These are phyloP conservation scores for Bruguiera gymnorhiza DNA, from an alignment of 345 rosid species.

Conservation along the genomic window DNA sequence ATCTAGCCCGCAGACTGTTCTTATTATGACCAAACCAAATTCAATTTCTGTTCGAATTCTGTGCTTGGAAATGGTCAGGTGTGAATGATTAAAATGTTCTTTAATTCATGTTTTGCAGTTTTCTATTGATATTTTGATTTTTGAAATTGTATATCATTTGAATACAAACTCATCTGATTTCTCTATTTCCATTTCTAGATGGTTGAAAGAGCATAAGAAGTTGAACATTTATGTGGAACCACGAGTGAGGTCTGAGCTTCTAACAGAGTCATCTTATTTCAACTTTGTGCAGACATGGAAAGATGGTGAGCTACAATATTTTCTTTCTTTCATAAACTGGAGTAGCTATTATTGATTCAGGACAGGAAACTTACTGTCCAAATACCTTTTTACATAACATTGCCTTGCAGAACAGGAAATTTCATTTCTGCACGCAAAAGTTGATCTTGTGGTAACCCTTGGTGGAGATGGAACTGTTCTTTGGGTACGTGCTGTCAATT, in stretches of 20 bases:
- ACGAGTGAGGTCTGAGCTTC: slow-evolving; percentile 67
- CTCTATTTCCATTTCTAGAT: slow-evolving; percentile 45
- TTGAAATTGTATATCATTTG: slow-evolving; percentile 4
- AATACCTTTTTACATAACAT: slow-evolving; percentile 2
- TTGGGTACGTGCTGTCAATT: slow-evolving; percentile 58
- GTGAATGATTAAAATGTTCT: slow-evolving; percentile 12
- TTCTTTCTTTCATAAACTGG: neutral
- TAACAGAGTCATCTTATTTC: slow-evolving; percentile 77
- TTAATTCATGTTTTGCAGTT: slow-evolving; percentile 5
- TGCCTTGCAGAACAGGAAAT: slow-evolving; percentile 66
- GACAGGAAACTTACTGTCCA: neutral
- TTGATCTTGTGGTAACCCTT: slow-evolving; percentile 94
- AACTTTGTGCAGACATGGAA: slow-evolving; percentile 82
- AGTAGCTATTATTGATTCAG: neutral
- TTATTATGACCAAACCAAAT: slow-evolving; percentile 88
- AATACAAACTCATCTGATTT: slow-evolving; percentile 6
- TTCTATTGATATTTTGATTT: neutral
- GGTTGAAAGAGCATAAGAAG: slow-evolving; percentile 75
- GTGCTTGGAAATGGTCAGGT: slow-evolving; percentile 91
- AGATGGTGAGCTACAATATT: slow-evolving; percentile 54
- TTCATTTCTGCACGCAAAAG: slow-evolving; percentile 65
- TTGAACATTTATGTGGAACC: slow-evolving; percentile 85
- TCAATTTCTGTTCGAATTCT: slow-evolving; percentile 70
- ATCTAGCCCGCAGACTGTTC: slow-evolving; percentile 80
- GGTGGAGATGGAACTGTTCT: slow-evolving; percentile 99